phyloP scores from a whole-genome alignment of 2,329 filamentous ascomycete species.

The Westerdykella aurantiaca region DNA sequence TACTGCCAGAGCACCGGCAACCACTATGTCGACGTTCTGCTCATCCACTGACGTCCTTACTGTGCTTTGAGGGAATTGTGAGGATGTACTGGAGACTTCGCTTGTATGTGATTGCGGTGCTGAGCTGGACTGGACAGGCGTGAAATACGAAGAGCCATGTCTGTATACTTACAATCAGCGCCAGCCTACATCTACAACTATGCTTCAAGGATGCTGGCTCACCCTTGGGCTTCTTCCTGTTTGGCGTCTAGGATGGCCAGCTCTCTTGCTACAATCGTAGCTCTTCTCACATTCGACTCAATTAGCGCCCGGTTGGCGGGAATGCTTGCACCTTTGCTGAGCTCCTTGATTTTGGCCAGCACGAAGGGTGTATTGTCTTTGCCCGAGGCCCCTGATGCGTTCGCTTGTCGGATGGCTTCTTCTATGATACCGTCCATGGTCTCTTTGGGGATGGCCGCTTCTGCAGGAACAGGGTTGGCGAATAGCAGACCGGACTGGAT shows the following conservation, averaged over 20 bases:
- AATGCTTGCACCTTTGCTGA: slow-evolving; percentile 67
- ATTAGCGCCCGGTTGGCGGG: slow-evolving; percentile 67
- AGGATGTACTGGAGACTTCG: neutral
- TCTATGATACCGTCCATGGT: slow-evolving; percentile 38
- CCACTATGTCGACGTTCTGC: slow-evolving; percentile 57
- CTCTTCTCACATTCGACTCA: slow-evolving; percentile 60
- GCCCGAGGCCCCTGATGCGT: slow-evolving; percentile 51
- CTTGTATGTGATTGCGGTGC: too few relatives aligned
- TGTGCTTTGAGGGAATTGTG: slow-evolving; percentile 2
- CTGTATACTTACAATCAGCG: slow-evolving; percentile 38
- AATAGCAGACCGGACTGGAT: slow-evolving; percentile 78
- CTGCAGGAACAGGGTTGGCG: slow-evolving; percentile 76
- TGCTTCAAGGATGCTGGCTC: slow-evolving; percentile 32
- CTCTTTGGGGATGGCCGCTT: slow-evolving; percentile 61
- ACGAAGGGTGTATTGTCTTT: slow-evolving; percentile 82
- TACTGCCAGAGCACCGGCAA: slow-evolving; percentile 84
- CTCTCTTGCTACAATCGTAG: slow-evolving; percentile 60
- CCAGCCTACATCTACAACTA: slow-evolving; percentile 18
- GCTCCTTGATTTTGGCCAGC: slow-evolving; percentile 68
- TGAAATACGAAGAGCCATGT: slow-evolving; percentile 17
- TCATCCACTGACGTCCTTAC: too few relatives aligned
- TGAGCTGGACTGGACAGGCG: slow-evolving; percentile 15
- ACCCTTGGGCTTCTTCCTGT: slow-evolving; percentile 31
- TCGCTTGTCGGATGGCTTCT: slow-evolving; percentile 35
- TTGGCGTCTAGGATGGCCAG: slow-evolving; percentile 50